Evolutionary conservation across 2,329 filamentous ascomycete genomes (phyloP).

Genomic region (Oidium heveae): DNA sequence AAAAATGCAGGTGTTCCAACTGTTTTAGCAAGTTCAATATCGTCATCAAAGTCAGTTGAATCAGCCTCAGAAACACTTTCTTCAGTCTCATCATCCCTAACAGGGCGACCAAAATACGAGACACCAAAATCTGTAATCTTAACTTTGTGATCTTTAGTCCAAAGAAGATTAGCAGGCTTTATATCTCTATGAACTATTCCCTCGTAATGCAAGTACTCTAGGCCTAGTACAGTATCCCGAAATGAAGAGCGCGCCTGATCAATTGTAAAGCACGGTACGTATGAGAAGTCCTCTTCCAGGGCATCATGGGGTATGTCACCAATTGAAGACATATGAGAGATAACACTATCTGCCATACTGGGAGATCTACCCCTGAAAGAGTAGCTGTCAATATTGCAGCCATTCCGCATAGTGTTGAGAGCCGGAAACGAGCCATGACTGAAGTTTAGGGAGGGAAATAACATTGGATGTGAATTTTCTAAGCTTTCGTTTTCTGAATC

Average conservation of each 20-base stretch:
- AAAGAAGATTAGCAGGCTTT: constrained; percentile 85
- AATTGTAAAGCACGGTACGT: constrained; percentile 80
- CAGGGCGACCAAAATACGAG: constrained; percentile 69
- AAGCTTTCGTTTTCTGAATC: constrained; percentile 27
- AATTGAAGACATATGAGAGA: constrained; percentile 42
- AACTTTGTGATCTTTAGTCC: constrained; percentile 75
- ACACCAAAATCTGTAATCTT: constrained; percentile 99
- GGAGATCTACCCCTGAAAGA: constrained; percentile 42
- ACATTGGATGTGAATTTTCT: constrained; percentile 22
- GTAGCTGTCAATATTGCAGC: constrained; percentile 30
- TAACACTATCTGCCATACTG: constrained; percentile 47
- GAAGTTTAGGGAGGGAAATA: constrained; percentile 25
- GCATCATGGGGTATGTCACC: constrained; percentile 37
- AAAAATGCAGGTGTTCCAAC: constrained; percentile 96
- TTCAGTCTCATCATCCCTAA: constrained; percentile 57
- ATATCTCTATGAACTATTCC: constrained; percentile 90
- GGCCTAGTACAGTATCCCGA: constrained; percentile 85
- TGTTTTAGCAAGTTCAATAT: constrained; percentile 90
- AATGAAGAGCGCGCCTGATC: constrained; percentile 64
- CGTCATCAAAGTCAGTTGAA: constrained; percentile 68
- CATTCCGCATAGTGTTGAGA: constrained; percentile 23
- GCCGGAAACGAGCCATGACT: constrained; percentile 22
- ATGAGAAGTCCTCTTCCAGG: constrained; percentile 69
- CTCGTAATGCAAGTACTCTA: constrained; percentile 99
- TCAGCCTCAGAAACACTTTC: constrained; percentile 57